Percentiles rank a stretch among this genome's conserved stretches.
Conservation (phyloP, 176 grass and related monocot species). For the Carex myosuroides region DNA sequence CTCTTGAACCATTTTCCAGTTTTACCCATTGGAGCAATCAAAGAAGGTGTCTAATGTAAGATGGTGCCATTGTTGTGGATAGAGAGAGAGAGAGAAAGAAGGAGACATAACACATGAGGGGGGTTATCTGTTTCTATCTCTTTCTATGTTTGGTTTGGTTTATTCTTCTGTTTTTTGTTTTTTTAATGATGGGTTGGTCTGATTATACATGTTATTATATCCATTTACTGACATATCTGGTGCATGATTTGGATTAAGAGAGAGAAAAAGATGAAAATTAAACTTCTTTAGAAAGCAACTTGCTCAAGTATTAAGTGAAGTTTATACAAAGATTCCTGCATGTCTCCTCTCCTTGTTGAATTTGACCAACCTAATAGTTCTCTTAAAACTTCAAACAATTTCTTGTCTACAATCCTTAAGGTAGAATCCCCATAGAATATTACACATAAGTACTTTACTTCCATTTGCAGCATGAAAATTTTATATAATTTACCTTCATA, state of each 20-base stretch:
- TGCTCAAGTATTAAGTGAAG: neutral
- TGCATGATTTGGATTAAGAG: neutral
- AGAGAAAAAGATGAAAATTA: neutral
- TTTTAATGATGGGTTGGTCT: neutral
- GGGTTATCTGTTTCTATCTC: neutral
- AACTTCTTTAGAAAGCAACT: neutral
- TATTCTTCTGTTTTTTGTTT: neutral
- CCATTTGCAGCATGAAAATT: too few species aligned
- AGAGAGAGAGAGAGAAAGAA: neutral
- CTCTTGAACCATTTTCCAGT: conserved; percentile 53
- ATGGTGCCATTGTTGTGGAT: neutral
- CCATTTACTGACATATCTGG: conserved; percentile 4
- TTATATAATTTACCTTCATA: too few species aligned
- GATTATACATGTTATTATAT: conserved; percentile 1
- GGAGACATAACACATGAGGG: neutral
- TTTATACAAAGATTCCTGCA: neutral
- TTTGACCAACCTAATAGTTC: neutral
- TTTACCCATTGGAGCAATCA: conserved; percentile 46
- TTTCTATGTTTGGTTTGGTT: conserved; percentile 11
- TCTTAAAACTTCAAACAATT: neutral
- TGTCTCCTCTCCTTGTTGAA: neutral
- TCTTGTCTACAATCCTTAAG: neutral
- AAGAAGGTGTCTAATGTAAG: neutral
- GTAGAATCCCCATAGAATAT: neutral
- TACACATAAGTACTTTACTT: too few species aligned